phyloP scores from a whole-genome alignment of 331 rosid species.

The Quercus lobata region DNA sequence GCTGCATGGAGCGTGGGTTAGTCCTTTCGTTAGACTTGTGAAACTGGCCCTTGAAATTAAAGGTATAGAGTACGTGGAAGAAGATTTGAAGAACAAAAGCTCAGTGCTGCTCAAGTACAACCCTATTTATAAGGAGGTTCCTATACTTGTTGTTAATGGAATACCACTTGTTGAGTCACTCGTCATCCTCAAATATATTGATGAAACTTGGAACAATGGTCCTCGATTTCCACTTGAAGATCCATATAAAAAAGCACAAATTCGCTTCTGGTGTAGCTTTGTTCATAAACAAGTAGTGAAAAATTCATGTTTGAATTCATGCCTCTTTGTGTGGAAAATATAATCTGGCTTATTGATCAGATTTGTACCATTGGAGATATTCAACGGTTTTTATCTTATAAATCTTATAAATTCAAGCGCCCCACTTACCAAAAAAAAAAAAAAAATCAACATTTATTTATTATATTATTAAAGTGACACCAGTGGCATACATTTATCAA shows the following conservation, averaged over 20 bases:
- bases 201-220: conserved; percentile 31
- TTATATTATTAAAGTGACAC: no score
- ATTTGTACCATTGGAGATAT: no score
- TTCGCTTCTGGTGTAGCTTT: conserved; percentile 25
- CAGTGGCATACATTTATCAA: no score
- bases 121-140: conserved; percentile 39
- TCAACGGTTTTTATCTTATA: no score
- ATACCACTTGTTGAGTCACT: conserved; percentile 23
- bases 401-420: no score
- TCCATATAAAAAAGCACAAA: conserved; percentile 22
- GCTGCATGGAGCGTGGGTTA: conserved; percentile 27
- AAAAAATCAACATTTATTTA: no score
- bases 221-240: conserved; percentile 21
- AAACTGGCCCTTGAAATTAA: conserved; percentile 35
- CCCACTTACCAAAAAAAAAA: no score
- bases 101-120: conserved; percentile 29
- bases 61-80: conserved; percentile 34
- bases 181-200: conserved; percentile 28
- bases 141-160: conserved; percentile 38
- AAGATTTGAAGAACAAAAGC: conserved; percentile 33
- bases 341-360: no score
- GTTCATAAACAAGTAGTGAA: conserved; percentile 14
- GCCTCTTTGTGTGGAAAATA: no score
- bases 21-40: conserved; percentile 32
- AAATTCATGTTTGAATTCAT: no score